A percentile compares a stretch with the other conserved stretches of the same genome.
These are phyloP conservation scores for Candida yuanshanica DNA, from an alignment of 805 yeast genomes.

Conservation along the genomic window DNA sequence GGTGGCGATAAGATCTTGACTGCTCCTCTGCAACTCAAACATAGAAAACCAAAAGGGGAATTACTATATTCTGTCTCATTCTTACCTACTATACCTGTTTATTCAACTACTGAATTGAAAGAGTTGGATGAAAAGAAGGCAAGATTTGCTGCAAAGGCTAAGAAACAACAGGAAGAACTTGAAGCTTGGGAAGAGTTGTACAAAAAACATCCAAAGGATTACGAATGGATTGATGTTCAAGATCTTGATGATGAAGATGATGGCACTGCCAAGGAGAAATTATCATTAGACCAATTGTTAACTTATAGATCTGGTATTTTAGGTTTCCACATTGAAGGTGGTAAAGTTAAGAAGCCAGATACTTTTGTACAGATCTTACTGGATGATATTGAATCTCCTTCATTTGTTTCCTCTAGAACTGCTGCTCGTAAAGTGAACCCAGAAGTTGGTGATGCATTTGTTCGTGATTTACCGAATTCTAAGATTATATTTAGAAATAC, in stretches of 20 bases:
- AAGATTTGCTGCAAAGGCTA: constrained; percentile 31
- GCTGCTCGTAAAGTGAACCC: constrained; percentile 40
- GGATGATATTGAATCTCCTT: constrained; percentile 61
- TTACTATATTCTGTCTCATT: constrained; percentile 54
- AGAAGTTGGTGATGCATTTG: constrained; percentile 53
- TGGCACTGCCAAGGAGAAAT: constrained; percentile 34
- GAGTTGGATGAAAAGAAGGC: constrained; percentile 39
- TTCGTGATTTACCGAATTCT: constrained; percentile 68
- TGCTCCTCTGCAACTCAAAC: constrained; percentile 26
- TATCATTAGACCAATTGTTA: constrained; percentile 48
- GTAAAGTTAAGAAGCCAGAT: constrained; percentile 42
- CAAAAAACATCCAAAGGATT: constrained; percentile 52
- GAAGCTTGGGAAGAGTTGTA: constrained; percentile 45
- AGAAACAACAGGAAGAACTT: constrained; percentile 28
- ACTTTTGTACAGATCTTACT: constrained; percentile 51
- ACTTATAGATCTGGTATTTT: constrained; percentile 58
- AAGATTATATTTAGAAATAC: constrained; percentile 51
- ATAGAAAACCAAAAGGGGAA: constrained; percentile 44
- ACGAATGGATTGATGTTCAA: constrained; percentile 53
- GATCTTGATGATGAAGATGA: constrained; percentile 35
- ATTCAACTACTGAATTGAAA: constrained; percentile 49
- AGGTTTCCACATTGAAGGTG: constrained; percentile 46
- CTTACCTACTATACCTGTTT: constrained; percentile 60
- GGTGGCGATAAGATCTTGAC: constrained; percentile 41
- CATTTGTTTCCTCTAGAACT: constrained; percentile 45